These are phyloP conservation scores for Mortierella sp. DNA, from an alignment of 371 early-diverging fungal species.

Conservation along the genomic window DNA sequence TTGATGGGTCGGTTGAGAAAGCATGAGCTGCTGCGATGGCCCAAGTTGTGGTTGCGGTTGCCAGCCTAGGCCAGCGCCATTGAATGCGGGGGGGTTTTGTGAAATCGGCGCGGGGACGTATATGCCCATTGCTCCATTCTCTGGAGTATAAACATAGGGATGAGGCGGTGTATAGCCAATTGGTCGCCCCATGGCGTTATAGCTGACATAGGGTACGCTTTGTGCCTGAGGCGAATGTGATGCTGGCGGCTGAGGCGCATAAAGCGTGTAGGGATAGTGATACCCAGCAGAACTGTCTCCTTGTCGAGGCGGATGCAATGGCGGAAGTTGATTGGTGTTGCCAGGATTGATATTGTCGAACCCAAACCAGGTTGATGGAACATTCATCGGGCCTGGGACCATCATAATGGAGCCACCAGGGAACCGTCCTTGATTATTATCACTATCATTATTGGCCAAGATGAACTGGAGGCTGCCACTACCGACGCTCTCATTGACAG, in stretches of 20 bases:
- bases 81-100: conserved; percentile 6
- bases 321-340: conserved; percentile 8
- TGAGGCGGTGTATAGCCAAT: conserved; percentile 6
- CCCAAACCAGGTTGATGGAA: conserved; percentile 22
- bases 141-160: conserved; percentile 22
- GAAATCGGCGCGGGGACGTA: conserved; percentile 7
- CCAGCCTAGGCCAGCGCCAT: conserved; percentile 18
- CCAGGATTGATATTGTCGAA: conserved; percentile 13
- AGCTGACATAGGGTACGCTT: conserved; percentile 19
- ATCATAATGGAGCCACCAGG: not conserved
- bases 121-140: conserved; percentile 10
- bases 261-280: conserved; percentile 22
- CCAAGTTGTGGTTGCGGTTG: conserved; percentile 17
- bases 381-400: conserved; percentile 1
- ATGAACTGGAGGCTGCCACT: conserved; percentile 7
- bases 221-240: conserved; percentile 2
- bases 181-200: conserved; percentile 17
- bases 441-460: conserved; percentile 2
- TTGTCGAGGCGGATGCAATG: conserved; percentile 12
- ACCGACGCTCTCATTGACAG: conserved; percentile 9
- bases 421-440: conserved; percentile 4
- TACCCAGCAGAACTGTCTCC: conserved; percentile 12
- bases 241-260: conserved; percentile 18
- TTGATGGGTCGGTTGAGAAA: conserved; percentile 7
- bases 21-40: conserved; percentile 12